Conservation (phyloP, 1,284 basidiomycete species). For the Xanthoconium separans region DNA sequence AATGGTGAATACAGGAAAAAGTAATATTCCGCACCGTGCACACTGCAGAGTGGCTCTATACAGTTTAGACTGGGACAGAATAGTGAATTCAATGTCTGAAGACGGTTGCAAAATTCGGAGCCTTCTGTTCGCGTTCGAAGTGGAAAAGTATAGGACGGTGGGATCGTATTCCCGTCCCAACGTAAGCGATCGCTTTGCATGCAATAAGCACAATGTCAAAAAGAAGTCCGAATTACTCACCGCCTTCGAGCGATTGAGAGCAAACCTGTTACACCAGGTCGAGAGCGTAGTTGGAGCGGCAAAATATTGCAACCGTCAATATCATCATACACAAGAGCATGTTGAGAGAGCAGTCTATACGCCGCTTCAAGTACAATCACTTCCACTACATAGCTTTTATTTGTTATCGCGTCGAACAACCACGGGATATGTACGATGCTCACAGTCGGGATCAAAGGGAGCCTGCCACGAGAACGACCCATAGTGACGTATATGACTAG, state of each 20-base stretch:
- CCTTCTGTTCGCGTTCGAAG: slow-evolving; percentile 16
- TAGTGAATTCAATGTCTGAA: slow-evolving; percentile 37
- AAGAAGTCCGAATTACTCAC: slow-evolving; percentile 26
- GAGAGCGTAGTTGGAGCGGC: slow-evolving; percentile 36
- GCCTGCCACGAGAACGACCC: slow-evolving; percentile 48
- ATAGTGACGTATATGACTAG: slow-evolving; percentile 42
- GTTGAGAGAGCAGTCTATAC: slow-evolving; percentile 36
- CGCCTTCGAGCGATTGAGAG: slow-evolving; percentile 35
- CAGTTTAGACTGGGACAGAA: slow-evolving; percentile 60
- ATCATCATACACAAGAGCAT: slow-evolving; percentile 37
- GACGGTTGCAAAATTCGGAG: slow-evolving; percentile 27
- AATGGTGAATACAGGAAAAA: slow-evolving; percentile 10
- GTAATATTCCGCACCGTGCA: slow-evolving; percentile 42
- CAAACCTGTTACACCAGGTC: slow-evolving; percentile 28
- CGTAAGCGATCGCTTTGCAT: slow-evolving; percentile 25
- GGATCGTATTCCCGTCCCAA: slow-evolving; percentile 29
- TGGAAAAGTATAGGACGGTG: slow-evolving; percentile 16
- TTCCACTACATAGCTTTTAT: slow-evolving; percentile 37
- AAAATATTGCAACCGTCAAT: slow-evolving; percentile 45
- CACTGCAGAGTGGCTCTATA: slow-evolving; percentile 47
- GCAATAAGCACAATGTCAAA: not conserved
- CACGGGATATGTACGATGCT: slow-evolving; percentile 20
- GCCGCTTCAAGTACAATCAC: slow-evolving; percentile 46
- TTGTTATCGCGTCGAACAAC: slow-evolving; percentile 13
- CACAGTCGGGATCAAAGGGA: slow-evolving; percentile 48